Base-by-base conservation (phyloP, 768 basidiomycete species). In the Suillus cothurnatus region DNA sequence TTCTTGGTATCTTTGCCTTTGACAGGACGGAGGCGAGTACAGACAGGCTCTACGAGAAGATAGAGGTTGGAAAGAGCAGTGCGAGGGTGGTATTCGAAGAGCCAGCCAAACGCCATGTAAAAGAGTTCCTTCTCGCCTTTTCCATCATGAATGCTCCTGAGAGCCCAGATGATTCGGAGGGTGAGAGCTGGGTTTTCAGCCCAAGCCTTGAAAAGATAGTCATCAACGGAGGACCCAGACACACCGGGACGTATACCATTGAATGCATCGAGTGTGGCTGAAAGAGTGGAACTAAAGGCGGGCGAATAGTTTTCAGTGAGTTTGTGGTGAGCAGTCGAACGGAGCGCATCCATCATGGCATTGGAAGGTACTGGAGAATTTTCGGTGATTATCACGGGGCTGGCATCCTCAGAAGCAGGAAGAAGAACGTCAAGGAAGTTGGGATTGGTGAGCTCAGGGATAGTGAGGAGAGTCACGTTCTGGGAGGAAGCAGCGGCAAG, bases 141-240 rank as follows among this genome's bases (percentile, higher is more conserved):
- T 0, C 91, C 90, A 50, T 92, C 87, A 64, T 89, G 88, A 36
- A 93, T 91, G 43, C 87, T 90, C 36, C 90, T 75, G 56, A 84
- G 70, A 64, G 87, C 85, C 87, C 89, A 91, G 66, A 93, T 88
- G 63, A 91, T 78, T 39, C 82, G 81, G 43, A 91, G 79, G 1
- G 90, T 89, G n/a, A 87, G 68, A 9, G 71, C 67, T 0, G 88
- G 77, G 69, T 90, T 86, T 64, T 87, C 84, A 32, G 70, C 72
- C 89, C 89, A 92, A 2, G 88, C 81, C 6, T 80, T 76, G 0
- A 72, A 69, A 1, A 92, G 80, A 55, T 79, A 71, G 0, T 55
- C 41, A 58, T 80, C 73, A 23, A 87, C 69, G 0, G 66, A 55
- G 0, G 34, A 21, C 3, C 71, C 69, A 2, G 62, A 23, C 0